Base-by-base conservation (phyloP, 2,329 filamentous ascomycete species). In the Raffaelea albimanens region DNA sequence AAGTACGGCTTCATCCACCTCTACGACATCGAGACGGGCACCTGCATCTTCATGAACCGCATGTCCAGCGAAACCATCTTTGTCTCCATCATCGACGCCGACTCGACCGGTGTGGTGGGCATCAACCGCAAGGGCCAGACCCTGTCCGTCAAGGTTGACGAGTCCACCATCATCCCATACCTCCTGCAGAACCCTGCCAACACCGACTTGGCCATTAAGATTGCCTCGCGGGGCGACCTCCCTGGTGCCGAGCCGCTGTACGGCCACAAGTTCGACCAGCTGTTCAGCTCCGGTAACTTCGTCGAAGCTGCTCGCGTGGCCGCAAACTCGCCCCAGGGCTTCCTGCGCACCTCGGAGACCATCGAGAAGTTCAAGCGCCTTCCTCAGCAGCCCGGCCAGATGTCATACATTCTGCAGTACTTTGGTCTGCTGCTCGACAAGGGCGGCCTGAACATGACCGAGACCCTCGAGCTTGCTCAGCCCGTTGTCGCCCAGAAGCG, bases 1-100 rank as follows among this genome's bases (percentile, higher is more conserved):
- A 98, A 98, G 67, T 98, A 96, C 61, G 93, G 93, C 46, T 98
- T 97, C 70, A 97, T 98, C 59, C 93, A 98, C 68, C 79, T 98
- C 21, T 97, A 98, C 69, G 94, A 98, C 61, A 80, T 98, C 49
- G 94, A 98, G 72, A 93, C 87, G 8, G 94, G 87, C 50, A 86
- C 85, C 13, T 94, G 88, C 64, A 93, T 98, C 63, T 98, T 96
- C 78, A 94, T 98, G 89, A 98, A 98, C 76, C 85, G 94, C 58
- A 98, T 98, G 61, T 98, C 93, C 31, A 95, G 89, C 72, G 93
- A 98, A 64, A 98, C 93, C 22, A 97, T 98, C 64, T 98, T 98
- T 71, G 94, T 91, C 22, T 96, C 90, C 19, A 85, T 87, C 42
- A 72, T 83, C 33, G 93, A 98, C 63, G 77, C 78, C 47, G 83